These are phyloP conservation scores for Phytophthora sp. DNA, from an alignment of 352 stramenopile species.

Conservation along the genomic window DNA sequence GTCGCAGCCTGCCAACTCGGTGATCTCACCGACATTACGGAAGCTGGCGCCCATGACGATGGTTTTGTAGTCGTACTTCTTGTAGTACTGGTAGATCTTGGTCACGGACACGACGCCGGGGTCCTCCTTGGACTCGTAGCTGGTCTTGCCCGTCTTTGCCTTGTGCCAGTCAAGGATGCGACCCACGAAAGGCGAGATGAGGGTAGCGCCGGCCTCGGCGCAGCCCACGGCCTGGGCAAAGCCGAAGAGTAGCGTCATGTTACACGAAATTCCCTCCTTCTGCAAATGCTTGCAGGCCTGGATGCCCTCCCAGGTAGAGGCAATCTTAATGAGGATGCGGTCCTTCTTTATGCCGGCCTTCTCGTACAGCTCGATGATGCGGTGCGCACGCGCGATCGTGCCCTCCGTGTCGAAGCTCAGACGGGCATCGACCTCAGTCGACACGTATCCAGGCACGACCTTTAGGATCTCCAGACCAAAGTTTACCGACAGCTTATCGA, in stretches of 20 bases:
- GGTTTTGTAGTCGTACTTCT: conserved; percentile 96
- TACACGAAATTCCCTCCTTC: conserved; percentile 97
- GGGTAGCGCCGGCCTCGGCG: conserved; percentile 94
- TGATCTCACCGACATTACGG: conserved; percentile 97
- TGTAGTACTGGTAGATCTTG: conserved; percentile 99
- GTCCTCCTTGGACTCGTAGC: conserved; percentile 95
- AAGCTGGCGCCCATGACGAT: conserved; percentile 97
- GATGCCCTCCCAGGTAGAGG: conserved; percentile 98
- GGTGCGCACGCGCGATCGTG: conserved; percentile 92
- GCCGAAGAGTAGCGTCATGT: conserved; percentile 99
- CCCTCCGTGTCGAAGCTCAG: conserved; percentile 96
- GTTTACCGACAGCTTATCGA: conserved; percentile 99
- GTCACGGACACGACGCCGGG: conserved; percentile 96
- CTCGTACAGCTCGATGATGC: conserved; percentile 98
- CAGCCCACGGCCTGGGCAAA: conserved; percentile 96
- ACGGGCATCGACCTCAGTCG: conserved; percentile 98
- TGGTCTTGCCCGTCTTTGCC: conserved; percentile 91
- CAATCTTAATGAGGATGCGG: conserved; percentile 98
- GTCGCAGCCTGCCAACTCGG: conserved; percentile 96
- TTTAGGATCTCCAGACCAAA: conserved; percentile 97
- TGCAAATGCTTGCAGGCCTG: conserved; percentile 96
- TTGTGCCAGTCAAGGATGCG: conserved; percentile 99
- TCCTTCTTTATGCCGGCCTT: conserved; percentile 94
- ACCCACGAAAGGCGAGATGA: conserved; percentile 97
- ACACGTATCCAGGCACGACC: conserved; percentile 97